These are phyloP conservation scores for Saprolegnia diclina DNA, from an alignment of 352 stramenopile genomes.

Conservation along the genomic window DNA sequence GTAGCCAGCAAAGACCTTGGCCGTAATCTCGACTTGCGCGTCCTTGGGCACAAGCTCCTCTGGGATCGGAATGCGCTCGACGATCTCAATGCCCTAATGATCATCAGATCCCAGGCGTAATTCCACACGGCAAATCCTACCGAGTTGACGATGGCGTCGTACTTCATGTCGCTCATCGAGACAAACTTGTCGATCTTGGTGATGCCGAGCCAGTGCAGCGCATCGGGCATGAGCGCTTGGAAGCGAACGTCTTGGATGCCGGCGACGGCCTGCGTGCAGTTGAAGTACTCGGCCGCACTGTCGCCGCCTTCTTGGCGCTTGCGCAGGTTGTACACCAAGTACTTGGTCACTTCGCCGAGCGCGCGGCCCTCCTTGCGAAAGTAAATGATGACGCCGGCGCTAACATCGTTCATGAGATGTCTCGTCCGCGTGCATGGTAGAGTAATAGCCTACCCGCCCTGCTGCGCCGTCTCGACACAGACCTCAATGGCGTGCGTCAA, in stretches of 20 bases:
- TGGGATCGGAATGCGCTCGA: slow-evolving; percentile 97
- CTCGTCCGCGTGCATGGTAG: background rate
- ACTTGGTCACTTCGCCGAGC: slow-evolving; percentile 98
- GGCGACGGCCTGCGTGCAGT: slow-evolving; percentile 97
- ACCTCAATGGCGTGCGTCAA: slow-evolving; percentile 99
- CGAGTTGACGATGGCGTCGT: slow-evolving; percentile 97
- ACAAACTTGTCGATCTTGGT: slow-evolving; percentile 92
- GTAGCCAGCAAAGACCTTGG: slow-evolving; percentile 93
- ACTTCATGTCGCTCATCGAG: slow-evolving; percentile 99
- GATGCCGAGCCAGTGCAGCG: slow-evolving; percentile 97
- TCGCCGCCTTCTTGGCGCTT: slow-evolving; percentile 98
- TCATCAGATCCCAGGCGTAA: too few relatives aligned
- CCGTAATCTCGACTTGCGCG: slow-evolving; percentile 98
- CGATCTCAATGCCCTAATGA: slow-evolving; percentile 97
- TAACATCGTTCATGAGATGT: slow-evolving; percentile 29
- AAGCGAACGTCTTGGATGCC: slow-evolving; percentile 98
- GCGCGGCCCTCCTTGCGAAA: slow-evolving; percentile 98
- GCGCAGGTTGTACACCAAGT: slow-evolving; percentile 99
- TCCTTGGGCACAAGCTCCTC: slow-evolving; percentile 96
- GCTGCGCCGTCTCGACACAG: slow-evolving; percentile 96
- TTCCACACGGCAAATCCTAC: slow-evolving; percentile 41
- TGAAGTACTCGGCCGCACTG: slow-evolving; percentile 97
- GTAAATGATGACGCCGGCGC: slow-evolving; percentile 96
- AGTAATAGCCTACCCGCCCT: slow-evolving; percentile 78
- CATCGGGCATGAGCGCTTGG: slow-evolving; percentile 98